Percentiles rank a stretch among this genome's conserved stretches.
phyloP scores from a whole-genome alignment of 2,329 filamentous ascomycete species.

The Penicillium thymicola region DNA sequence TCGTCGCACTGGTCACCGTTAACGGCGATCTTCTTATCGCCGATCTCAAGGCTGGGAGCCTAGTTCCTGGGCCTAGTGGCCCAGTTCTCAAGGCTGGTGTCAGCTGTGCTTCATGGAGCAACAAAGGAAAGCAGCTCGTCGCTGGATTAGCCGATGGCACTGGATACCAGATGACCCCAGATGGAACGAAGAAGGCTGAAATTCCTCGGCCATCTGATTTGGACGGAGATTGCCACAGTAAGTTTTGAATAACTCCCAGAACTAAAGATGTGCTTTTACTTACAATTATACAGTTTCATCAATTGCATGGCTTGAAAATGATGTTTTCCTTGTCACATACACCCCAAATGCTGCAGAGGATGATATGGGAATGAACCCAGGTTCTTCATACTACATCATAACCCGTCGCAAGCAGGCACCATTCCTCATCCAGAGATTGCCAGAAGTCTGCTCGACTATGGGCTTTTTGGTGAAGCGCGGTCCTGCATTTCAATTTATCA shows the following conservation, averaged over 20 bases:
- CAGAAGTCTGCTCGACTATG: slow-evolving; percentile 71
- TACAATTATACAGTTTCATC: slow-evolving; percentile 59
- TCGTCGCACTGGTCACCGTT: slow-evolving; percentile 76
- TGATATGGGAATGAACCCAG: slow-evolving; percentile 51
- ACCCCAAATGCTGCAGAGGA: slow-evolving; percentile 58
- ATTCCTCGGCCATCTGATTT: slow-evolving; percentile 74
- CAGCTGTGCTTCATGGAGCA: slow-evolving; percentile 86
- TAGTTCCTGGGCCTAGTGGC: slow-evolving; percentile 60
- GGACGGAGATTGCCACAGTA: slow-evolving; percentile 63
- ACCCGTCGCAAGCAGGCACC: slow-evolving; percentile 59
- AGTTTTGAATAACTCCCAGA: slow-evolving; percentile 27
- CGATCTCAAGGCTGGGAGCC: slow-evolving; percentile 66
- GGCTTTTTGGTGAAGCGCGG: slow-evolving; percentile 55
- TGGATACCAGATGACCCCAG: slow-evolving; percentile 76
- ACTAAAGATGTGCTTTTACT: neutral
- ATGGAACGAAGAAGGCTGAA: slow-evolving; percentile 70
- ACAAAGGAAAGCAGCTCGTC: slow-evolving; percentile 85
- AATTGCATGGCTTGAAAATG: slow-evolving; percentile 82
- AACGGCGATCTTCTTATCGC: slow-evolving; percentile 81
- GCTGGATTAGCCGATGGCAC: slow-evolving; percentile 80
- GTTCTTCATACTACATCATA: slow-evolving; percentile 76
- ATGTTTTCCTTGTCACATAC: slow-evolving; percentile 78
- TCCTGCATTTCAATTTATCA: slow-evolving; percentile 72
- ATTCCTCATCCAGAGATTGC: slow-evolving; percentile 71
- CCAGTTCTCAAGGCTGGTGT: slow-evolving; percentile 69